Percentiles rank a stretch among this genome's conserved stretches.
These are phyloP conservation scores for Asterochloris erici DNA, from an alignment of 139 green algal genomes.

Conservation along the genomic window DNA sequence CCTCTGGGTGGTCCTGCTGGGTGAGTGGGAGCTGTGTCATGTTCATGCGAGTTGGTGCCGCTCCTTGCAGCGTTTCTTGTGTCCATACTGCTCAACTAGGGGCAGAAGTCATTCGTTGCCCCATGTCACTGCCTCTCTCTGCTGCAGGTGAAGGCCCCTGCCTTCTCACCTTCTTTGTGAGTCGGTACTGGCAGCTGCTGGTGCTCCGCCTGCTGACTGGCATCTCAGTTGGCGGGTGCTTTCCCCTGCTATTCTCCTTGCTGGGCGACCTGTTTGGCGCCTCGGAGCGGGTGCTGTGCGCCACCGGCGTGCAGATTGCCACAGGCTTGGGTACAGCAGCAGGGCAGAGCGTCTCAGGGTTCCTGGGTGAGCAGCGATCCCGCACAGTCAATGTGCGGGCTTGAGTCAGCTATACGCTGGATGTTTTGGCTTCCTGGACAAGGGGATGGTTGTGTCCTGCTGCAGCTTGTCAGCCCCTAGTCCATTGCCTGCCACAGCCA, in stretches of 20 bases:
- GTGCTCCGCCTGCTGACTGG: conserved; percentile 76
- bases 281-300: conserved; percentile 33
- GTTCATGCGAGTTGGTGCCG: neutral
- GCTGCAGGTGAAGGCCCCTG: conserved; percentile 61
- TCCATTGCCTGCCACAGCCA: too few relatives aligned
- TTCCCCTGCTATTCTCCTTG: conserved; percentile 80
- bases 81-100: neutral
- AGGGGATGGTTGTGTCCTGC: neutral
- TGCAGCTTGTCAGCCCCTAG: neutral
- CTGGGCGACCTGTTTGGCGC: conserved; percentile 70
- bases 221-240: conserved; percentile 69
- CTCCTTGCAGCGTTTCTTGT: neutral
- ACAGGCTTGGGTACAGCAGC: conserved; percentile 59
- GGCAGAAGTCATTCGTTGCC: too few relatives aligned
- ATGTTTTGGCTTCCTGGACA: neutral
- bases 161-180: conserved; percentile 74
- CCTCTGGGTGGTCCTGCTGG: conserved; percentile 69
- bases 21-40: conserved; percentile 15
- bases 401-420: neutral
- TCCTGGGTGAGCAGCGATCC: conserved; percentile 36
- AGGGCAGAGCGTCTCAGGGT: conserved; percentile 67
- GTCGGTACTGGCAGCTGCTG: conserved; percentile 76
- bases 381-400: neutral
- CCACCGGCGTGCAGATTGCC: conserved; percentile 55
- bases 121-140: too few relatives aligned